Evolutionary conservation across 805 yeast genomes (phyloP).

Genomic region (Maudiozyma serrabonitensis): DNA sequence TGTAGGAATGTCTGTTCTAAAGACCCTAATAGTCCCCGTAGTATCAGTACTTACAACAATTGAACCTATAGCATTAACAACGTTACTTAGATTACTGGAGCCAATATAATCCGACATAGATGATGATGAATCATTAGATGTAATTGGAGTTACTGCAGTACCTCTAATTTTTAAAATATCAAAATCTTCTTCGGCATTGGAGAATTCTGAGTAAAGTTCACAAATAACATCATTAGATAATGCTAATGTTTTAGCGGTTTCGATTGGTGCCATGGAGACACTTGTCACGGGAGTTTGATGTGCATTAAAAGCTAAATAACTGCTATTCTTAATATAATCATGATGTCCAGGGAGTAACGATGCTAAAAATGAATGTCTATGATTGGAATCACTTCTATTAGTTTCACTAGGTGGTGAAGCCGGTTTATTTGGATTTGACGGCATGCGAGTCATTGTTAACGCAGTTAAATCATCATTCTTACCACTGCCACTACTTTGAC

Average conservation of each 20-base stretch:
- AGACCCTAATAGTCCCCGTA: slow-evolving; percentile 62
- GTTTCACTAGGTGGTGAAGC: neutral
- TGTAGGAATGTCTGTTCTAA: slow-evolving; percentile 69
- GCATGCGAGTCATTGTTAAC: neutral
- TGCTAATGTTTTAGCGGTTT: slow-evolving; percentile 53
- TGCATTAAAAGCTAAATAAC: slow-evolving; percentile 66
- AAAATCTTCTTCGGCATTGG: slow-evolving; percentile 5
- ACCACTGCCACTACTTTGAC: slow-evolving; percentile 2
- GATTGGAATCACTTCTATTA: neutral
- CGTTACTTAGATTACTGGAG: slow-evolving; percentile 10
- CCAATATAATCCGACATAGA: neutral
- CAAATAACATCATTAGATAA: slow-evolving; percentile 72
- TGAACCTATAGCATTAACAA: slow-evolving; percentile 28
- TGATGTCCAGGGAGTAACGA: neutral
- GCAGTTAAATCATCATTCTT: neutral
- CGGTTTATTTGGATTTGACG: neutral
- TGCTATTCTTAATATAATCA: slow-evolving; percentile 31
- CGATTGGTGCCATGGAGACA: slow-evolving; percentile 68
- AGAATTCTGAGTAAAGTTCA: slow-evolving; percentile 39
- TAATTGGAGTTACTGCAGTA: neutral
- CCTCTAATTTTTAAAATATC: slow-evolving; percentile 1
- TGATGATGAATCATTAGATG: neutral
- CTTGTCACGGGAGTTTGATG: slow-evolving; percentile 64
- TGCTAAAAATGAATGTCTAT: slow-evolving; percentile 2
- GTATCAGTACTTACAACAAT: slow-evolving; percentile 73